A percentile compares a stretch with the other conserved stretches of the same genome.
phyloP scores from a whole-genome alignment of 2,329 filamentous ascomycete genomes.

The Fusarium armeniacum region DNA sequence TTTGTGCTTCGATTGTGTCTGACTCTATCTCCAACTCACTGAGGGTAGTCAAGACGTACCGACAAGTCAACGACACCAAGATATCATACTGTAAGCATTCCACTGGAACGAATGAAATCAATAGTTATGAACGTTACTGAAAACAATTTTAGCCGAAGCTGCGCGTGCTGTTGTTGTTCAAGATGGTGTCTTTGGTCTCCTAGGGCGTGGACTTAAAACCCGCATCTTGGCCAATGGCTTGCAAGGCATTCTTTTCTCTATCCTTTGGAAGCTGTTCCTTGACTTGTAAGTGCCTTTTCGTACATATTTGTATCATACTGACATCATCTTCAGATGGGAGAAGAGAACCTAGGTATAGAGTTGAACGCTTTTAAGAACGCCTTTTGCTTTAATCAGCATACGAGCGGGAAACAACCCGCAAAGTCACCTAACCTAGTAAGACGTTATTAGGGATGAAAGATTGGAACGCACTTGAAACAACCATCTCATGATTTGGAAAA shows the following conservation, averaged over 20 bases:
- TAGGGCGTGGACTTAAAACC: conserved; percentile 62
- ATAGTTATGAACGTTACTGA: not conserved
- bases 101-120: rapidly evolving
- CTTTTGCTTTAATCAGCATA: no score
- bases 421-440: no score
- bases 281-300: conserved; percentile 57
- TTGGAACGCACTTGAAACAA: no score
- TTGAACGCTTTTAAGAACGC: no score
- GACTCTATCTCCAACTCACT: conserved; percentile 64
- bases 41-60: conserved; percentile 64
- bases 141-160: conserved; percentile 55
- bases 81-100: conserved; percentile 58
- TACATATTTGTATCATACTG: rapidly evolving
- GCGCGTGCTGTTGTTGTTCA: conserved; percentile 57
- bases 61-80: conserved; percentile 63
- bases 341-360: conserved; percentile 1
- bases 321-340: conserved; percentile 1
- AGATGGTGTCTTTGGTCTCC: conserved; percentile 59
- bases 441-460: no score
- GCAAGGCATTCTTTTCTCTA: conserved; percentile 63
- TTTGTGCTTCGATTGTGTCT: conserved; percentile 61
- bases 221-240: conserved; percentile 64
- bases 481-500: not conserved
- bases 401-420: no score
- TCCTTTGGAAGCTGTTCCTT: conserved; percentile 64